Evolutionary conservation across 139 green algal species (phyloP), one percentile per base, ranked within the genome.

Genomic region (Volvox reticuliferus): DNA sequence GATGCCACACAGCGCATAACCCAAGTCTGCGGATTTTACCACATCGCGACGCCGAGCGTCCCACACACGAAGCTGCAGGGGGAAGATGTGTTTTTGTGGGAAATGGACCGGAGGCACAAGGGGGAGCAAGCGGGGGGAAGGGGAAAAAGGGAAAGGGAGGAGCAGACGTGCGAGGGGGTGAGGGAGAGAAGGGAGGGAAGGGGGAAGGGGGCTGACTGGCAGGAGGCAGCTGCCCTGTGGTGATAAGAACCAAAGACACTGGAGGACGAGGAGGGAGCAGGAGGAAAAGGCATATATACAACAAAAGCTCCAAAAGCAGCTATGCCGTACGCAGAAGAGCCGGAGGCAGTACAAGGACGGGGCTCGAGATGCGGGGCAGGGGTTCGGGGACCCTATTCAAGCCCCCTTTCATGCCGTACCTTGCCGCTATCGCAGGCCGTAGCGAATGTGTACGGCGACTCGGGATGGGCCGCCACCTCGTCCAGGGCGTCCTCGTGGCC

Each of bases 31-130:
- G 32, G 32, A 87, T 30, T 67, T 78, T 6, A 82, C 18, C 21
- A 94, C 88, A 20, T 93, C 67, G 17, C 93, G 88, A 65, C 26
- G 88, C 24, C 78, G 36, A 13, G 86, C 84, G 77, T 96, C 83
- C 94, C 94, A 96, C 63, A 96, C 55, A 30, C 91, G 92, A 3
- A 93, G 20, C 89, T 91, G 75, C 24, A 28, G n/a, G 35, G 44
- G 44, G 44, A 9, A 55, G 44, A 55, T 55, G 44, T 55, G 44
- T 55, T 14, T n/a, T n/a, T n/a, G n/a, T n/a, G n/a, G n/a, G n/a
- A n/a, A 30, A 24, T 14, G 28, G 44, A 67, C 28, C 68, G 18
- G 68, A 77, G n/a, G 68, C n/a, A n/a, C n/a, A n/a, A n/a, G 68
- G 68, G 68, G 62, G 62, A 17, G 62, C 24, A 26, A 26, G 69